phyloP scores from a whole-genome alignment of 352 stramenopile genomes.

The Aphanomyces cochlioides region DNA sequence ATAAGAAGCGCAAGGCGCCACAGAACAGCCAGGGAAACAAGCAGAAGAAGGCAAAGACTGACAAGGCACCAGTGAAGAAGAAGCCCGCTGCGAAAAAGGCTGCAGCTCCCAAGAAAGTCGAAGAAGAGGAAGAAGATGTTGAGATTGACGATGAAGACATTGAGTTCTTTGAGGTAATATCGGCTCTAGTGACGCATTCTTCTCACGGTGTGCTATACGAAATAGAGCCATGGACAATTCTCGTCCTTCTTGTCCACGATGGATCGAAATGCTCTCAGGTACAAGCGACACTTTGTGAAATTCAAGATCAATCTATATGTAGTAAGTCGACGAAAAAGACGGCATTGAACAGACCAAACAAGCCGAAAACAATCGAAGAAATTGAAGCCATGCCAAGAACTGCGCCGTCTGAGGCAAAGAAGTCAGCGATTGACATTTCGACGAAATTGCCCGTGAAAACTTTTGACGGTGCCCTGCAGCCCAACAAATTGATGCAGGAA shows the following conservation, averaged over 20 bases:
- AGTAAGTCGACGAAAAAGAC: constrained; percentile 48
- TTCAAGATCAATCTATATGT: background rate
- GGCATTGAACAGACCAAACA: constrained; percentile 35
- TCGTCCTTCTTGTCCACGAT: constrained; percentile 78
- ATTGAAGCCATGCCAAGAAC: constrained; percentile 66
- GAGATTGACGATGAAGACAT: constrained; percentile 71
- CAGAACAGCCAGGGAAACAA: constrained; percentile 2
- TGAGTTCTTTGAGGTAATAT: constrained; percentile 27
- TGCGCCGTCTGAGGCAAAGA: constrained; percentile 54
- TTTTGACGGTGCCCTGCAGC: constrained; percentile 76
- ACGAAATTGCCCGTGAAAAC: constrained; percentile 80
- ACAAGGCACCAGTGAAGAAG: constrained; percentile 15
- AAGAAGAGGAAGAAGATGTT: constrained; percentile 74
- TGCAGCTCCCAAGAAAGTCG: constrained; percentile 50
- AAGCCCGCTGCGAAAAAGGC: constrained; percentile 28
- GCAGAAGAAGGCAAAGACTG: constrained; percentile 12
- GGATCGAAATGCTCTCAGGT: constrained; percentile 59
- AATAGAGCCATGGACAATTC: constrained; percentile 36
- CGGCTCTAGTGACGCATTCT: background rate
- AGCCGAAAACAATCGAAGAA: constrained; percentile 57
- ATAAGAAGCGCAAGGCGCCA: constrained; percentile 21
- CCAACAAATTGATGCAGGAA: constrained; percentile 66
- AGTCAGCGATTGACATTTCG: constrained; percentile 47
- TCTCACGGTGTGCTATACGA: background rate
- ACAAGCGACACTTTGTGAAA: background rate